Percentiles rank a stretch among this genome's conserved stretches.
These are phyloP conservation scores for Ceratocystis cacaofunesta DNA, from an alignment of 2,329 filamentous ascomycete species.

Conservation along the genomic window DNA sequence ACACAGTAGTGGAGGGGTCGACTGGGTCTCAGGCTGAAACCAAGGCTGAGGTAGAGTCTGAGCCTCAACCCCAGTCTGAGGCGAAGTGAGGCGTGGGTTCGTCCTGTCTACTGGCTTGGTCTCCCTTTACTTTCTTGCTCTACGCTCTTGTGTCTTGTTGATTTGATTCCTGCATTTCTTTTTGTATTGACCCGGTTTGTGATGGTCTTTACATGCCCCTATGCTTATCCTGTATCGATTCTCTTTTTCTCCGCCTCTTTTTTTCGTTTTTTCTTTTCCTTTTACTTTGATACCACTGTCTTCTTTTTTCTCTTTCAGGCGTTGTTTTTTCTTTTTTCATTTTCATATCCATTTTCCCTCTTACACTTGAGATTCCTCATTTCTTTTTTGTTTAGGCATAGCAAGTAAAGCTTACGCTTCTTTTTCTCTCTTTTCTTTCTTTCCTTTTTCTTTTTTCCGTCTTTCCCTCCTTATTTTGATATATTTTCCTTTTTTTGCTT, in stretches of 20 bases:
- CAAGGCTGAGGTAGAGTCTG: background rate
- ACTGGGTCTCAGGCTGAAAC: background rate
- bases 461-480: background rate
- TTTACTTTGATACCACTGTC: background rate
- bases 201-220: no score
- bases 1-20: background rate
- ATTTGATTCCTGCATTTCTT: no score
- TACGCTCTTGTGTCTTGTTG: background rate
- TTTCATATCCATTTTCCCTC: background rate
- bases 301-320: background rate
- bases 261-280: background rate
- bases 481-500: background rate
- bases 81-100: background rate
- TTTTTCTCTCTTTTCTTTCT: conserved; percentile 1
- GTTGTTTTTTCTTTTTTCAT: background rate
- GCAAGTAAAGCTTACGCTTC: background rate
- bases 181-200: no score
- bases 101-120: background rate
- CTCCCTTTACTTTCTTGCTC: background rate
- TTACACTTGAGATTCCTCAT: background rate
- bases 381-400: background rate
- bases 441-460: conserved; percentile 6
- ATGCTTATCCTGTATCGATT: background rate
- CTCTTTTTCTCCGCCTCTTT: background rate
- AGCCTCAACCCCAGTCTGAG: background rate